These are phyloP conservation scores for Ganoderma boninense DNA, from an alignment of 1,284 basidiomycete genomes.

Conservation along the genomic window DNA sequence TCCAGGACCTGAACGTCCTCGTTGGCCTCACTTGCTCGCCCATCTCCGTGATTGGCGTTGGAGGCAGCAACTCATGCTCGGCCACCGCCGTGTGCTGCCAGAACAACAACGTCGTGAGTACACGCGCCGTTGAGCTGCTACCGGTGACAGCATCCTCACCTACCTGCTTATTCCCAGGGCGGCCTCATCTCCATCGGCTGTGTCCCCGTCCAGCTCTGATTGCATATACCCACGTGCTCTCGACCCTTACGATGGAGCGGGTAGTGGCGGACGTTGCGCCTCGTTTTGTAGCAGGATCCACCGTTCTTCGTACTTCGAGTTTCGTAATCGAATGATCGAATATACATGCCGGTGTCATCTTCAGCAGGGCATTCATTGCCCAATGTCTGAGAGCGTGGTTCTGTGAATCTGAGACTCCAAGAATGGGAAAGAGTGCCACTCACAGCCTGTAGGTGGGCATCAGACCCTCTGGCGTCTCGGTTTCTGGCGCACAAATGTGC, in stretches of 20 bases:
- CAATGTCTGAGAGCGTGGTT: background rate
- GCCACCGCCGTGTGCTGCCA: conserved; percentile 34
- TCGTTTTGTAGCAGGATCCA: background rate
- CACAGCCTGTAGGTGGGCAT: background rate
- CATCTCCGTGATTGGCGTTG: conserved; percentile 32
- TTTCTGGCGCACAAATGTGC: background rate
- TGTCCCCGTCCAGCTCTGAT: conserved; percentile 32
- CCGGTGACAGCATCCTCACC: background rate
- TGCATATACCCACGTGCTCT: background rate
- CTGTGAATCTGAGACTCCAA: background rate
- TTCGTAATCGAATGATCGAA: background rate
- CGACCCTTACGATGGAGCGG: background rate
- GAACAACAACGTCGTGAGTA: conserved; percentile 35
- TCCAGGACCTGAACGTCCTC: conserved; percentile 26
- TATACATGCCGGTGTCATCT: background rate
- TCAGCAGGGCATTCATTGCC: background rate
- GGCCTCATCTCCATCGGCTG: conserved; percentile 38
- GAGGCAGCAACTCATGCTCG: conserved; percentile 22
- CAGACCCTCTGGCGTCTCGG: background rate
- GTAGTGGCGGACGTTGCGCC: background rate
- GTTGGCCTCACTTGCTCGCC: conserved; percentile 37
- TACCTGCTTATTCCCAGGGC: conserved; percentile 21
- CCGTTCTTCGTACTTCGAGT: background rate
- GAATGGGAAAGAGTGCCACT: background rate
- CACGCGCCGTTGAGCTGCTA: background rate